Conservation (phyloP, 768 basidiomycete species). For the Mycena rosella region DNA sequence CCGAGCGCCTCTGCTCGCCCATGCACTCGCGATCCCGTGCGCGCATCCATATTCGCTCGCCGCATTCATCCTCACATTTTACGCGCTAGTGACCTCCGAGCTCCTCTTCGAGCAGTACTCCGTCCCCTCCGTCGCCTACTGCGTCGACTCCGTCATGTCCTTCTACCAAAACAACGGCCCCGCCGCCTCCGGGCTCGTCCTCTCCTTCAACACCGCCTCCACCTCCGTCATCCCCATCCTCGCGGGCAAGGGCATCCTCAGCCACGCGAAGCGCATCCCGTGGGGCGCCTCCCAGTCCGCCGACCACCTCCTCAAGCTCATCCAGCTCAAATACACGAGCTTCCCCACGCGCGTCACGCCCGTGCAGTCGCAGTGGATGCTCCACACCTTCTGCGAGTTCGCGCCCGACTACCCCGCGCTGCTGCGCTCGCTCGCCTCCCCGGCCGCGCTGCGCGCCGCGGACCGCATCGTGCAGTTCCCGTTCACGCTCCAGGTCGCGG, state of each 20-base stretch:
- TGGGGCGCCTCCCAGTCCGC: slow-evolving; percentile 94
- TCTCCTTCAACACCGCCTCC: slow-evolving; percentile 93
- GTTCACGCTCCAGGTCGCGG: slow-evolving; percentile 69
- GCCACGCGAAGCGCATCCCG: slow-evolving; percentile 90
- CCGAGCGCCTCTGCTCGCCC: slow-evolving; percentile 90
- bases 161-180: slow-evolving; percentile 84
- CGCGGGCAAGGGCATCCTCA: slow-evolving; percentile 84
- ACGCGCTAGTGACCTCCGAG: slow-evolving; percentile 91
- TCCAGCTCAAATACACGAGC: slow-evolving; percentile 94
- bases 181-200: slow-evolving; percentile 79
- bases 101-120: slow-evolving; percentile 95
- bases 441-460: slow-evolving; percentile 69
- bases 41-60: slow-evolving; percentile 46
- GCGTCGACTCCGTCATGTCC: slow-evolving; percentile 92
- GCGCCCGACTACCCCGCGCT: slow-evolving; percentile 79
- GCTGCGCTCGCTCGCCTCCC: slow-evolving; percentile 77
- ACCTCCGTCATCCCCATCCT: slow-evolving; percentile 93
- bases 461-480: slow-evolving; percentile 93
- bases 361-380: slow-evolving; percentile 92
- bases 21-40: slow-evolving; percentile 87
- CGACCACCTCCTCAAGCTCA: slow-evolving; percentile 92
- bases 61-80: slow-evolving; percentile 8
- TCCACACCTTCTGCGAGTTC: slow-evolving; percentile 88
- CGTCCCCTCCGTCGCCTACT: slow-evolving; percentile 88
- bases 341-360: slow-evolving; percentile 89